phyloP scores from a whole-genome alignment of 2,329 filamentous ascomycete species.

The Cladosporium colombiae region DNA sequence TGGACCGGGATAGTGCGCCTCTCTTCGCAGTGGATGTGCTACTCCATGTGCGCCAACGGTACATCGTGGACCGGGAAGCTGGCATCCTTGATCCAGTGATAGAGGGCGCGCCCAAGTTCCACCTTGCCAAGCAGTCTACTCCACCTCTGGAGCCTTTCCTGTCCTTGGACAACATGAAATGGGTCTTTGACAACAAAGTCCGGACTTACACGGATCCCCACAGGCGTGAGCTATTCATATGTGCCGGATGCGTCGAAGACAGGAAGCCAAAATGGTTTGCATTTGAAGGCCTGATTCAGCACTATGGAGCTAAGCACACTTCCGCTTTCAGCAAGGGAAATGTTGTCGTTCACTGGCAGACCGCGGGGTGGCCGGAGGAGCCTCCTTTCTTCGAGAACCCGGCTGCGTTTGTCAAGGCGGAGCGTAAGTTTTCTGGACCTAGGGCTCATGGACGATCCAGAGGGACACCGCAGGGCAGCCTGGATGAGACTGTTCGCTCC shows the following conservation, averaged over 20 bases:
- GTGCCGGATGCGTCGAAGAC: slow-evolving; percentile 63
- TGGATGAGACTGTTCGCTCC: slow-evolving; percentile 19
- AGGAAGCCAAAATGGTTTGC: slow-evolving; percentile 67
- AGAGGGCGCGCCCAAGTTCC: slow-evolving; percentile 20
- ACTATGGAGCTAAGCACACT: slow-evolving; percentile 82
- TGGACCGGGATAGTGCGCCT: slow-evolving; percentile 64
- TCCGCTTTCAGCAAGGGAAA: slow-evolving; percentile 68
- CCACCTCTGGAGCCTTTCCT: slow-evolving; percentile 44
- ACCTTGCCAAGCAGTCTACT: slow-evolving; percentile 23
- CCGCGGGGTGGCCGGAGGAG: slow-evolving; percentile 74
- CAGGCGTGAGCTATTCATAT: slow-evolving; percentile 74
- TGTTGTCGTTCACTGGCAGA: slow-evolving; percentile 72
- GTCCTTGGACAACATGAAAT: slow-evolving; percentile 83
- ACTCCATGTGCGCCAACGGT: slow-evolving; percentile 56
- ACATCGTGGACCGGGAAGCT: slow-evolving; percentile 42
- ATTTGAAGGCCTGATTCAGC: slow-evolving; percentile 78
- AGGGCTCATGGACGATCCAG: slow-evolving; percentile 17
- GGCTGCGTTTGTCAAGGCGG: slow-evolving; percentile 26
- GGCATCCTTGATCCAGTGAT: slow-evolving; percentile 25
- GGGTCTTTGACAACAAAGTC: slow-evolving; percentile 76
- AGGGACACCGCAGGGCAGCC: slow-evolving; percentile 24
- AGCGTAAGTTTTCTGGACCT: slow-evolving; percentile 20
- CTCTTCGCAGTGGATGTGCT: slow-evolving; percentile 73
- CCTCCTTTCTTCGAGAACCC: slow-evolving; percentile 66
- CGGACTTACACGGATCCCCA: slow-evolving; percentile 66